These are phyloP conservation scores for Debaryomycetaceae sp. DNA, from an alignment of 1,139 yeast genomes.

Conservation along the genomic window DNA sequence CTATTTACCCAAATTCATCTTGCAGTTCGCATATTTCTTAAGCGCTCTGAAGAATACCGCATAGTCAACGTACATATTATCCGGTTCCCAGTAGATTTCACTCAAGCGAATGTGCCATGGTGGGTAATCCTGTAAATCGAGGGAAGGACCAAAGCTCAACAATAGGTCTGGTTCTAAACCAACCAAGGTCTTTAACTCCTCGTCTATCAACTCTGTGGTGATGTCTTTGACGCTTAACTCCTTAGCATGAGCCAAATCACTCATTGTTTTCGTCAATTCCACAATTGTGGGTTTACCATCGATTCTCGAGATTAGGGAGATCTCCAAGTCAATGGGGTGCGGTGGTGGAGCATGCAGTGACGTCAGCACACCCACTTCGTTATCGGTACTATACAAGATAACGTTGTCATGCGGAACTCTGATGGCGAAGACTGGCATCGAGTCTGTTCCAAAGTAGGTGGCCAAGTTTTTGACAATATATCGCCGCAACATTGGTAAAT, in stretches of 20 bases:
- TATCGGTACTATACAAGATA: constrained; percentile 35
- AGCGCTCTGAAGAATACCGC: constrained; percentile 83
- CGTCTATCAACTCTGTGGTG: constrained; percentile 68
- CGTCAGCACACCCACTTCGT: constrained; percentile 13
- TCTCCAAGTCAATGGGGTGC: constrained; percentile 45
- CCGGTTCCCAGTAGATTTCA: constrained; percentile 89
- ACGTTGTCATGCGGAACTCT: constrained; percentile 60
- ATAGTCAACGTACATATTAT: constrained; percentile 73
- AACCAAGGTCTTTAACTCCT: constrained; percentile 69
- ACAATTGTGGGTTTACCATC: constrained; percentile 92
- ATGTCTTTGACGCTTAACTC: constrained; percentile 67
- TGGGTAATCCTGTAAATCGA: constrained; percentile 91
- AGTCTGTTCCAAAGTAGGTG: constrained; percentile 70
- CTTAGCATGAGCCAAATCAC: constrained; percentile 62
- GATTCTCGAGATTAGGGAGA: constrained; percentile 62
- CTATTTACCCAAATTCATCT: constrained; percentile 83
- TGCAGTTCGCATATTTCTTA: constrained; percentile 73
- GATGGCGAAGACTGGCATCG: constrained; percentile 57
- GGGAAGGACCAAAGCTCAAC: constrained; percentile 75
- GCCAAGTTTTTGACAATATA: constrained; percentile 59
- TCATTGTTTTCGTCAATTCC: constrained; percentile 81
- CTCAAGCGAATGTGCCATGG: constrained; percentile 96
- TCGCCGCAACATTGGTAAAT: constrained; percentile 53
- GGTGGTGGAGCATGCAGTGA: constrained; percentile 2
- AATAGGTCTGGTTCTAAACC: constrained; percentile 90